Base-by-base conservation (phyloP, 352 stramenopile genomes). In the Phytophthora rubi region DNA sequence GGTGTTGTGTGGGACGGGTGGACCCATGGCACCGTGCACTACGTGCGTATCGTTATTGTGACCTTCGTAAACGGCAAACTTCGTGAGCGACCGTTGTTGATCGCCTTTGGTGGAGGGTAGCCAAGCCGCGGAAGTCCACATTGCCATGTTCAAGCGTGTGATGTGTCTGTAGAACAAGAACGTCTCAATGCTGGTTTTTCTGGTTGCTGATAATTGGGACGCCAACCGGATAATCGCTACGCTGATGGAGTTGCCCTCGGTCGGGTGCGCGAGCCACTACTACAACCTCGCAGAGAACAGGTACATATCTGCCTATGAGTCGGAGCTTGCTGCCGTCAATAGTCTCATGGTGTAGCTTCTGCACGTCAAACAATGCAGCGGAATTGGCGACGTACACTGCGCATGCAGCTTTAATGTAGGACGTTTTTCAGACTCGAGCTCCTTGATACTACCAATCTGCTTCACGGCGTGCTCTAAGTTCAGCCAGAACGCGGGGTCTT, bases 111-210 rank as follows among this genome's bases (percentile, higher is more conserved):
- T 48, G 6, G 49, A 59, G 1, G 21, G 56, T 5, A 62, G 42
- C 9, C 39, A 62, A 62, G 18, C 28, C 32, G 42, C 42, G 7
- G 59, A 67, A 12, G 49, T 59, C 4, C 51, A 67, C n/a, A 53
- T 66, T 53, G 39, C 53, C 15, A 61, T 67, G 60, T 44, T 67
- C 37, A 60, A 53, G 48, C 7, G 35, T 6, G 59, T 65, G 33
- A 33, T 65, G 32, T 4, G 21, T 18, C 35, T 65, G 33, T 65
- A 59, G 23, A 65, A 59, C 35, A 58, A 65, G 35, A 13, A 53
- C 5, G 13, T 42, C 13, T 52, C 48, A 8, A 54, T 66, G 59
- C 35, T 66, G 9, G 28, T 48, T 2, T 59, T 65, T 37, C 37
- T 65, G 23, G 35, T 65, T 45, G 48, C 13, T 18, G 35, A 53